Conservation (phyloP, 75 land plant genomes). For the Selaginella moellendorffii region DNA sequence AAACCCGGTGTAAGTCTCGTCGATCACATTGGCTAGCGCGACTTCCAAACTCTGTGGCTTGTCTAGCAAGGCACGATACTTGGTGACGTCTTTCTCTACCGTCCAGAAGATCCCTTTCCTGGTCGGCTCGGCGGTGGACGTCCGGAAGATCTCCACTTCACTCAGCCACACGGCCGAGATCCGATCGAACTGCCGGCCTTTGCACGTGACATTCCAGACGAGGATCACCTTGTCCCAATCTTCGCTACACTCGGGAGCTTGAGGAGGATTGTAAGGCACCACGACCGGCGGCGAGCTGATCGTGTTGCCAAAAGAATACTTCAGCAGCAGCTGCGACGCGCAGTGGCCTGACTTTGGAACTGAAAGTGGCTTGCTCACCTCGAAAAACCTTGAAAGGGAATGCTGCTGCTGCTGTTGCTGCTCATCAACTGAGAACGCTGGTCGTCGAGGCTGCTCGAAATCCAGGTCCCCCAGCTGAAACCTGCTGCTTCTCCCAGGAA, state of each 20-base stretch:
- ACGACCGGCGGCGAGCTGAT: slow-evolving; percentile 38
- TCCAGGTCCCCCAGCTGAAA: too few relatives aligned
- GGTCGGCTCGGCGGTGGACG: slow-evolving; percentile 84
- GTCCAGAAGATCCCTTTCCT: slow-evolving; percentile 57
- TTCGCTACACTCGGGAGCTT: slow-evolving; percentile 16
- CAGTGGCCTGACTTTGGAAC: not conserved
- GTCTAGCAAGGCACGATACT: slow-evolving; percentile 43
- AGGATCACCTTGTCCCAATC: slow-evolving; percentile 39
- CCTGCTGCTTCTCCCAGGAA: too few relatives aligned
- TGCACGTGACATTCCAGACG: slow-evolving; percentile 50
- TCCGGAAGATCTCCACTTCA: slow-evolving; percentile 80
- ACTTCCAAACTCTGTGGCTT: slow-evolving; percentile 35
- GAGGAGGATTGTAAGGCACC: slow-evolving; percentile 34
- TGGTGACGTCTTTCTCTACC: slow-evolving; percentile 69
- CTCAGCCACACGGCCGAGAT: slow-evolving; percentile 84
- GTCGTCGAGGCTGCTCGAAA: too few relatives aligned
- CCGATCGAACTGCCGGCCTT: slow-evolving; percentile 80
- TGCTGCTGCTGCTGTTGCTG: too few relatives aligned
- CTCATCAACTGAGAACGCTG: too few relatives aligned
- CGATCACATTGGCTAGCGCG: slow-evolving; percentile 41
- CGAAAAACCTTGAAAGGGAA: too few relatives aligned
- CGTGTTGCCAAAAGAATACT: slow-evolving; percentile 45
- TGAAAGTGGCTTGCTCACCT: slow-evolving; percentile 3
- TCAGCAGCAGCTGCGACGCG: slow-evolving; percentile 22
- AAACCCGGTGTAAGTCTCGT: slow-evolving; percentile 21